Base-by-base conservation (phyloP, 305 asterid genomes). In the Solanum aculeatissimum region DNA sequence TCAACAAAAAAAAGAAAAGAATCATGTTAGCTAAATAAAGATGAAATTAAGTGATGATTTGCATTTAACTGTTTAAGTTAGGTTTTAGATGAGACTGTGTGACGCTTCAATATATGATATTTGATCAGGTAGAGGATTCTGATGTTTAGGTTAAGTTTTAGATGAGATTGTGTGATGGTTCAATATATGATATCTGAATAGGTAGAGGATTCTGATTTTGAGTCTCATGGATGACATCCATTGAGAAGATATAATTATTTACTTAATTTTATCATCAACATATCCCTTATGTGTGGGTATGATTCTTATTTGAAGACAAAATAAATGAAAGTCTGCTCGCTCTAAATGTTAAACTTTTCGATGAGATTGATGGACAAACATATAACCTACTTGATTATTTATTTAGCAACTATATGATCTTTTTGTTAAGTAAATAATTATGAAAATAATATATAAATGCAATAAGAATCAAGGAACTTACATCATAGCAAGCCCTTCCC, bases 401-500 rank as follows among this genome's bases (percentile, higher is more conserved):
- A 9, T 57, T 6, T 6, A n/a, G 65, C 9, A 57, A n/a, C 65
- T n/a, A n/a, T 57, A 57, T 57, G 40, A 35, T 10, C 49, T 43
- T 57, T 57, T 57, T 27, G 65, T 57, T 9, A 4, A 57, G 65
- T 57, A 9, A n/a, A 12, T 6, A 57, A 57, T 57, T n/a, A 57
- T 57, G 65, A 57, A 57, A 57, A 57, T 57, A n/a, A 57, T n/a
- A n/a, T n/a, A n/a, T 21, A 62, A 65, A 19, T 29, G 21, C 19
- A 23, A 29, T 6, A 63, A 49, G 42, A 13, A 12, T 81, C 12
- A 77, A 18, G 47, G 43, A 53, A 93, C 93, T 93, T 88, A 95
- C 97, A 4, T 47, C 82, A 86, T 70, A 53, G 98, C 98, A 51
- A 95, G 97, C 18, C 98, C 98, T 91, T 95, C 98, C 84, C 98